phyloP scores from a whole-genome alignment of 768 basidiomycete genomes.

The Stropharia rugosoannulata region DNA sequence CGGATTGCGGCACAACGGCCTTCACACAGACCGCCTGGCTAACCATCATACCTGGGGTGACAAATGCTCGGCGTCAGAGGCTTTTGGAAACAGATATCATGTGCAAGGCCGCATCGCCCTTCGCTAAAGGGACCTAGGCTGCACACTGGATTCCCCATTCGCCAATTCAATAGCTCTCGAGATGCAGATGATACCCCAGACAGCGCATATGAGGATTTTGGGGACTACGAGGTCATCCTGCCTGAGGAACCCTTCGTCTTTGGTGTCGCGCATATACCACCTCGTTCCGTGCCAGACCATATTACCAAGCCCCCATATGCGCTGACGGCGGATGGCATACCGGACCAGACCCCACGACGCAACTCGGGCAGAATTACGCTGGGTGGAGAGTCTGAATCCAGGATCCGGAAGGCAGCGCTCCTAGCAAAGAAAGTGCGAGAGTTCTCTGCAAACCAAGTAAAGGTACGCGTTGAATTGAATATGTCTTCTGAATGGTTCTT shows the following conservation, averaged over 20 bases:
- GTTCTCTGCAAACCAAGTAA: slow-evolving; percentile 52
- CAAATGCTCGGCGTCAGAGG: neutral
- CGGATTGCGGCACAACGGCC: too few relatives aligned
- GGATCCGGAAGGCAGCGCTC: slow-evolving; percentile 50
- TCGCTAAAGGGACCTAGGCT: neutral
- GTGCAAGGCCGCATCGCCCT: neutral
- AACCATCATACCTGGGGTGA: neutral
- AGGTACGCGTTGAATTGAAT: slow-evolving; percentile 34
- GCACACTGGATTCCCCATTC: neutral
- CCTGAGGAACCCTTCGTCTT: slow-evolving; percentile 64
- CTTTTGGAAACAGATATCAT: neutral
- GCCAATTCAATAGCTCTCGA: neutral
- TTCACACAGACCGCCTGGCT: too few relatives aligned
- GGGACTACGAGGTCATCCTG: slow-evolving; percentile 59
- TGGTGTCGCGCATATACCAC: slow-evolving; percentile 60
- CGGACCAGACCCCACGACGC: slow-evolving; percentile 6
- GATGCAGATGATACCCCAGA: neutral
- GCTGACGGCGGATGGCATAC: slow-evolving; percentile 10
- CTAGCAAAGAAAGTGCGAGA: slow-evolving; percentile 59
- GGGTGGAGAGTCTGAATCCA: slow-evolving; percentile 50
- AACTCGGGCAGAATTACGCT: slow-evolving; percentile 39
- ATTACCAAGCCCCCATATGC: slow-evolving; percentile 63
- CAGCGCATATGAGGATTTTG: slow-evolving; percentile 36
- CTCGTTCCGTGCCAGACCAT: slow-evolving; percentile 52
- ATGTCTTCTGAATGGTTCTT: neutral